A percentile compares a stretch with the other conserved stretches of the same genome.
Conservation (phyloP, 148 eudicot genomes). For the Vaccinium darrowii region DNA sequence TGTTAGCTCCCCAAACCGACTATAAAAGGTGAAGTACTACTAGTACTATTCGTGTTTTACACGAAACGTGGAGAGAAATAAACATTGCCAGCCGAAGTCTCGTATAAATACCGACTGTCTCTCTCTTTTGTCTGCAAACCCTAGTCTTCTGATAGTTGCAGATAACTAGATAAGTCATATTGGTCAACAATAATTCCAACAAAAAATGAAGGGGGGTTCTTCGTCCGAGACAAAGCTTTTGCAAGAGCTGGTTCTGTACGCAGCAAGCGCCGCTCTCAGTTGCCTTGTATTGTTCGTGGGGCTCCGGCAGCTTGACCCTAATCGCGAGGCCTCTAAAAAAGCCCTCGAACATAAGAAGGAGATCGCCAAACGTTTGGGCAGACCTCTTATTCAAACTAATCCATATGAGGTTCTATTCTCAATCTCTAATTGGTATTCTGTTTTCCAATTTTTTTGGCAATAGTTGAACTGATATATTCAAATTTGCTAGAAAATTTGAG, state of each 20-base stretch:
- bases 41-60: neutral
- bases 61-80: neutral
- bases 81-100: neutral
- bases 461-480: neutral
- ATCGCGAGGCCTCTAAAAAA: constrained; percentile 84
- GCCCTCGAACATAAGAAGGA: constrained; percentile 81
- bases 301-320: constrained; percentile 73
- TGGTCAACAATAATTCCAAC: neutral
- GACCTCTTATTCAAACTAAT: constrained; percentile 77
- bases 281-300: constrained; percentile 70
- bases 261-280: constrained; percentile 96
- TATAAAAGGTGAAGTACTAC: no score
- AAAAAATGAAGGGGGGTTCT: constrained; percentile 26
- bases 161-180: neutral
- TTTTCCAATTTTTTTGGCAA: neutral
- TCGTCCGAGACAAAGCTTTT: constrained; percentile 51
- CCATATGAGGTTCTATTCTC: constrained; percentile 63
- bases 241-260: constrained; percentile 71
- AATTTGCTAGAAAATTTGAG: neutral
- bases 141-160: neutral
- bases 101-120: neutral
- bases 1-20: no score
- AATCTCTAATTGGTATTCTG: neutral
- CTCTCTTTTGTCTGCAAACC: neutral
- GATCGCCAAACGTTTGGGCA: constrained; percentile 76